These are phyloP conservation scores for Cornus florida DNA, from an alignment of 148 eudicot genomes.

Conservation along the genomic window DNA sequence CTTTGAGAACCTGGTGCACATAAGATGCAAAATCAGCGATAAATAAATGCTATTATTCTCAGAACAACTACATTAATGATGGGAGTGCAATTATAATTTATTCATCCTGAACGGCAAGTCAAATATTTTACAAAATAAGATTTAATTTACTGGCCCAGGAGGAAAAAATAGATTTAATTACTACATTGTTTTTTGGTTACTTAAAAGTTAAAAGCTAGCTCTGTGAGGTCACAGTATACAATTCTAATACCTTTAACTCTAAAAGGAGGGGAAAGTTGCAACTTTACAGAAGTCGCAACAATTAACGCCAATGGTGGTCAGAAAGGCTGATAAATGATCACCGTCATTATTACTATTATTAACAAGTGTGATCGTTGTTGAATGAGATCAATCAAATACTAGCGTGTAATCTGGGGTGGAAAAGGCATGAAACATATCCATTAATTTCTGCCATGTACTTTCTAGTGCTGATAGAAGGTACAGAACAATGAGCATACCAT, in stretches of 20 bases:
- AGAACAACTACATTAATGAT: background rate
- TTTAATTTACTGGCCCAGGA: background rate
- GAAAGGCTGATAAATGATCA: background rate
- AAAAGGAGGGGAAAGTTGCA: background rate
- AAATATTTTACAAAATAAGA: background rate
- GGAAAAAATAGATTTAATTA: background rate
- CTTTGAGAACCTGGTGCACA: slow-evolving; percentile 53
- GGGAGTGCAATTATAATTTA: background rate
- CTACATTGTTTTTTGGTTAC: too few species aligned
- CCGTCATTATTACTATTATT: background rate
- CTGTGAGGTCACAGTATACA: background rate
- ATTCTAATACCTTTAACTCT: background rate
- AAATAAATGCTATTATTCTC: background rate
- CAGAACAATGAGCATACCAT: background rate
- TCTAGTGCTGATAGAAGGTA: background rate
- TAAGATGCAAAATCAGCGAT: background rate
- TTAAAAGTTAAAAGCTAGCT: background rate
- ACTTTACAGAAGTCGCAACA: background rate
- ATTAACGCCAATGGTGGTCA: background rate
- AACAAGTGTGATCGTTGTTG: too few species aligned
- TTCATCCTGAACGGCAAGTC: background rate
- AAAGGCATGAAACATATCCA: background rate
- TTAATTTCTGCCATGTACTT: background rate
- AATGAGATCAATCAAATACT: background rate
- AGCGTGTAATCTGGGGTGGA: background rate